Evolutionary conservation across 352 stramenopile genomes (phyloP).

Genomic region (Pythium aphanidermatum): DNA sequence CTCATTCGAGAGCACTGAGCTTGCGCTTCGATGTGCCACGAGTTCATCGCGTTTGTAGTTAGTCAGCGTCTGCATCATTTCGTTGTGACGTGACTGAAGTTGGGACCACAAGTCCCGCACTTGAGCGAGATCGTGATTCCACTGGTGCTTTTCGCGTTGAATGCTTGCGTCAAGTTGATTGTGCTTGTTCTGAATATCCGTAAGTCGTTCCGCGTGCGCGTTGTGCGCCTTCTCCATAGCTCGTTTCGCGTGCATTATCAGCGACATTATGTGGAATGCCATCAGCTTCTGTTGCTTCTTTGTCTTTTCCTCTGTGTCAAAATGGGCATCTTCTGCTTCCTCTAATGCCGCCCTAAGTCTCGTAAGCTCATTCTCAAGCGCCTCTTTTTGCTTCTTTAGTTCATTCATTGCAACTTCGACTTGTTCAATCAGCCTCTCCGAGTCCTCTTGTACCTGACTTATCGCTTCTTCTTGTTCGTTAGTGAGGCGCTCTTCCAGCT

Average conservation of each 20-base stretch:
- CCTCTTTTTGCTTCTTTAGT: slow-evolving; percentile 70
- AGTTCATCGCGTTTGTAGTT: slow-evolving; percentile 81
- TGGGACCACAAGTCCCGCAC: slow-evolving; percentile 28
- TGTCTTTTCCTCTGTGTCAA: slow-evolving; percentile 51
- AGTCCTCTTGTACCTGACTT: slow-evolving; percentile 71
- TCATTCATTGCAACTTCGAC: slow-evolving; percentile 66
- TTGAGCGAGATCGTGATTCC: slow-evolving; percentile 20
- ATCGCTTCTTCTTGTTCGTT: slow-evolving; percentile 72
- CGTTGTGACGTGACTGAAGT: slow-evolving; percentile 33
- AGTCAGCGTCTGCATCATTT: slow-evolving; percentile 69
- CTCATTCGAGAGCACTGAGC: slow-evolving; percentile 69
- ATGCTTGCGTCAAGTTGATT: slow-evolving; percentile 23
- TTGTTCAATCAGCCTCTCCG: slow-evolving; percentile 69
- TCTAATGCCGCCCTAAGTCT: slow-evolving; percentile 47
- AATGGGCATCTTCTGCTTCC: slow-evolving; percentile 69
- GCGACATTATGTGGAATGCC: slow-evolving; percentile 41
- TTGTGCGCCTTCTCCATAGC: slow-evolving; percentile 19
- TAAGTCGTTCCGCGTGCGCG: slow-evolving; percentile 11
- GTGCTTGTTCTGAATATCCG: slow-evolving; percentile 14
- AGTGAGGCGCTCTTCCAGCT: slow-evolving; percentile 35
- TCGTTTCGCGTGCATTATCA: slow-evolving; percentile 37
- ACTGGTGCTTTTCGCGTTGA: slow-evolving; percentile 26
- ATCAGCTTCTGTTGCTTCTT: slow-evolving; percentile 52
- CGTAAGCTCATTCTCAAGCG: slow-evolving; percentile 47
- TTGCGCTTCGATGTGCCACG: slow-evolving; percentile 62